Conservation (phyloP, 2,329 filamentous ascomycete species). For the Claviceps spartinae region DNA sequence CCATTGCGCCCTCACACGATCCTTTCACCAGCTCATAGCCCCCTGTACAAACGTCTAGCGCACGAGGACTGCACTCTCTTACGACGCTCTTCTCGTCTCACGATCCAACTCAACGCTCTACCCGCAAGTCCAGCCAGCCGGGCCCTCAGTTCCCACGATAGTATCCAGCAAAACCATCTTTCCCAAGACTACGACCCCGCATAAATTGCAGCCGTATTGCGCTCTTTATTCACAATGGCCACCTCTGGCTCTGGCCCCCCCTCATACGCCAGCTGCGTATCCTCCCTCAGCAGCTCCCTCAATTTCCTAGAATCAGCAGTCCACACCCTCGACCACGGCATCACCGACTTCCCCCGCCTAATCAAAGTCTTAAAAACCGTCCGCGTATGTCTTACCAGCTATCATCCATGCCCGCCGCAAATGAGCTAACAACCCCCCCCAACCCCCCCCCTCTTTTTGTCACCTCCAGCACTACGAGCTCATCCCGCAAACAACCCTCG, state of each 20-base stretch:
- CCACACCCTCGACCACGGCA: constrained; percentile 39
- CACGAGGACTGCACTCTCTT: no score
- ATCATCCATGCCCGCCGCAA: not conserved
- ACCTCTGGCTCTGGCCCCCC: constrained; percentile 15
- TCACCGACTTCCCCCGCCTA: constrained; percentile 45
- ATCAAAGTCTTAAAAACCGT: constrained; percentile 42
- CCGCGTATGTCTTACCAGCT: constrained; percentile 28
- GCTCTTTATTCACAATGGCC: constrained; percentile 6
- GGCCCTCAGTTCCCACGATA: no score
- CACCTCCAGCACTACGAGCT: constrained; percentile 70
- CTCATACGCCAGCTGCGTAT: constrained; percentile 44
- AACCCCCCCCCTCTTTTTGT: not conserved
- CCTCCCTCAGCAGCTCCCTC: constrained; percentile 45
- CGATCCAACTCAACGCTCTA: no score
- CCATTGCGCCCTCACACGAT: no score
- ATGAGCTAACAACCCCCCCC: not conserved
- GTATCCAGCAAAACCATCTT: not conserved
- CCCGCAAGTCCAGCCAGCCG: no score
- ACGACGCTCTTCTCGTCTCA: no score
- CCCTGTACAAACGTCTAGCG: no score
- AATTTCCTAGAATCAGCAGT: constrained; percentile 48
- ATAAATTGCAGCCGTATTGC: not conserved
- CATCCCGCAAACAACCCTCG: constrained; percentile 71
- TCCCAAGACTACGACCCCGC: not conserved
- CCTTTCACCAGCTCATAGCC: no score